Evolutionary conservation across 192 early-diverging fungal genomes (phyloP), one percentile per base, ranked within the genome.

Genomic region (Podila verticillata): DNA sequence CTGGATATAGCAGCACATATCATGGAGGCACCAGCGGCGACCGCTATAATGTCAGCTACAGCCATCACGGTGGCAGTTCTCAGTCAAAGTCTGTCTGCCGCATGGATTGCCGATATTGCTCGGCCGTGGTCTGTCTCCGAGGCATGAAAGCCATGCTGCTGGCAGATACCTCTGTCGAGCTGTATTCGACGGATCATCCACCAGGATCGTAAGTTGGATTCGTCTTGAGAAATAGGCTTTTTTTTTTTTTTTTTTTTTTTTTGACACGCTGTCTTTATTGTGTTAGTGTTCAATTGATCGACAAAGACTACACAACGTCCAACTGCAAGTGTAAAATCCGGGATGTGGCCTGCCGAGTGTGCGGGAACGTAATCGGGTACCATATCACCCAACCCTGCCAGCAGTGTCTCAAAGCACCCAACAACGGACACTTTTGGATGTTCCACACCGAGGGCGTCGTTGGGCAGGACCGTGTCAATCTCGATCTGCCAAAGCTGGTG

Each of bases 401-500:
- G 39, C 84, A 87, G 15, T 99, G 97, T 70, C 85, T 99, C 48
- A 92, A 94, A 51, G 90, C 95, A 28, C 95, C 94, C 75, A 96
- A 98, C 85, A 98, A 98, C 77, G 97, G 97, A 0, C 96, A 98
- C 74, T 96, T 96, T 83, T 98, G 96, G 96, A 98, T 98, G 96
- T 98, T 98, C 78, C 88, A 92, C 47, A 92, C 90, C 0, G 91
- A 95, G 48, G 87, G 85, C 15, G 95, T 96, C 62, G 56, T 83
- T 51, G 72, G 87, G n/a, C 81, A 84, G 57, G 92, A 92, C 58
- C 71, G 91, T 22, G n/a, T 84, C 36, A 80, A 34, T 36, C 49
- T 80, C 65, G 77, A 80, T 64, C 70, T 80, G 4, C 39, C 48
- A 7, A 80, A 72, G 24, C 51, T 80, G 20, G 69, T 63, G 19